Evolutionary conservation across 2,329 filamentous ascomycete genomes (phyloP).

Genomic region (Lojkania enalia): DNA sequence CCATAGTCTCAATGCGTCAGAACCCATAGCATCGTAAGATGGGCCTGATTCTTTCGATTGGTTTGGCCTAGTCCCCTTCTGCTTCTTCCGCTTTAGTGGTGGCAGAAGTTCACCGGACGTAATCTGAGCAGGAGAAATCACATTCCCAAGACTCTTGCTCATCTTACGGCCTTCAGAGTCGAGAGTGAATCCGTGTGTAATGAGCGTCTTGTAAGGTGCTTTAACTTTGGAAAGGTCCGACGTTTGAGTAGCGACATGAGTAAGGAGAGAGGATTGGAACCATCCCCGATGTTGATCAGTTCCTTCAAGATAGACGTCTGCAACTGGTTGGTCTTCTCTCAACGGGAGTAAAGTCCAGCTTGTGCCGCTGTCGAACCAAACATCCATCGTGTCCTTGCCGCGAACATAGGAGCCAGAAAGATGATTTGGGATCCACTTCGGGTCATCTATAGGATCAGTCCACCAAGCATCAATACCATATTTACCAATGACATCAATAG

Average conservation of each 20-base stretch:
- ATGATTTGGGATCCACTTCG: constrained; percentile 72
- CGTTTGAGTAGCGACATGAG: constrained; percentile 69
- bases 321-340: constrained; percentile 50
- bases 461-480: constrained; percentile 94
- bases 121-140: constrained; percentile 77
- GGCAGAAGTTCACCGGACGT: constrained; percentile 81
- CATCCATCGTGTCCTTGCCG: constrained; percentile 96
- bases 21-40: constrained; percentile 71
- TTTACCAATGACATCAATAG: constrained; percentile 75
- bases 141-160: constrained; percentile 96
- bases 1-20: constrained; percentile 89
- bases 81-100: constrained; percentile 66
- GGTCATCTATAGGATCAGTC: constrained; percentile 76
- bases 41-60: constrained; percentile 41
- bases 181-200: constrained; percentile 94
- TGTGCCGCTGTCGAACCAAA: constrained; percentile 98
- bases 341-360: constrained; percentile 69
- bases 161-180: constrained; percentile 93
- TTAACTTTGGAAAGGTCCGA: constrained; percentile 30
- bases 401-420: constrained; percentile 67
- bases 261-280: constrained; percentile 96
- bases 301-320: constrained; percentile 91
- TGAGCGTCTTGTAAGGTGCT: constrained; percentile 83
- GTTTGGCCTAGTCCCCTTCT: constrained; percentile 48
- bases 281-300: constrained; percentile 96